Percentiles rank a stretch among this genome's conserved stretches.
Evolutionary conservation across 805 yeast genomes (phyloP).

Genomic region (Wickerhamomyces silvicola): DNA sequence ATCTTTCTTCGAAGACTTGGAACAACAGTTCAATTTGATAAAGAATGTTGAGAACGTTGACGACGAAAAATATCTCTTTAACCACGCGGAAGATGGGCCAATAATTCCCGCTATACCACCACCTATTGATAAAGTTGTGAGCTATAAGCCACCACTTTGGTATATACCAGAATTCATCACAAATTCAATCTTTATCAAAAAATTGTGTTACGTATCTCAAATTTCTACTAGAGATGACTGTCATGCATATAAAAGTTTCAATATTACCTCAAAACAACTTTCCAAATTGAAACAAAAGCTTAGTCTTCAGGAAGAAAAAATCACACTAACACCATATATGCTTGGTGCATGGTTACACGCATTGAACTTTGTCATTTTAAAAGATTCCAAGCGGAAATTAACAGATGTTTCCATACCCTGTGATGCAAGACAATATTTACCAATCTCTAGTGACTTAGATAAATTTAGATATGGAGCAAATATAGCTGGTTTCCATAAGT

Average conservation of each 20-base stretch:
- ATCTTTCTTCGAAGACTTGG: conserved; percentile 10
- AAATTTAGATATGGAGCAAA: conserved; percentile 14
- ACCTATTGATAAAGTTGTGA: conserved; percentile 9
- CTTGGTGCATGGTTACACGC: conserved; percentile 16
- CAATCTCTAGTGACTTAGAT: conserved; percentile 5
- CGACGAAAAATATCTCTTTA: conserved; percentile 3
- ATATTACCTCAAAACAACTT: conserved; percentile 4
- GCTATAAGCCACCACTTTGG: conserved; percentile 11
- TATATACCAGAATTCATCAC: conserved; percentile 7
- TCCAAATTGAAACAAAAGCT: neutral
- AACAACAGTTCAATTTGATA: conserved; percentile 3
- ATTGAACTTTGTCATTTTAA: conserved; percentile 1
- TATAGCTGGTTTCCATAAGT: conserved; percentile 15
- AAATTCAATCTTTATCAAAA: conserved; percentile 4
- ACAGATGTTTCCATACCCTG: conserved; percentile 15
- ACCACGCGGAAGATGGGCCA: conserved; percentile 8
- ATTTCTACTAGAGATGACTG: conserved; percentile 5
- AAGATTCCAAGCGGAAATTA: conserved; percentile 4
- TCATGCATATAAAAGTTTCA: conserved; percentile 7
- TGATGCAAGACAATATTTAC: conserved; percentile 14
- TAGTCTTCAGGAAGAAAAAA: neutral
- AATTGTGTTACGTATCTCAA: neutral
- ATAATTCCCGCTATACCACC: conserved; percentile 11
- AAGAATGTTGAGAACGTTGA: neutral
- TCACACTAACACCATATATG: conserved; percentile 16